phyloP scores from a whole-genome alignment of 1,284 basidiomycete genomes.

The Coniferiporia weirii region DNA sequence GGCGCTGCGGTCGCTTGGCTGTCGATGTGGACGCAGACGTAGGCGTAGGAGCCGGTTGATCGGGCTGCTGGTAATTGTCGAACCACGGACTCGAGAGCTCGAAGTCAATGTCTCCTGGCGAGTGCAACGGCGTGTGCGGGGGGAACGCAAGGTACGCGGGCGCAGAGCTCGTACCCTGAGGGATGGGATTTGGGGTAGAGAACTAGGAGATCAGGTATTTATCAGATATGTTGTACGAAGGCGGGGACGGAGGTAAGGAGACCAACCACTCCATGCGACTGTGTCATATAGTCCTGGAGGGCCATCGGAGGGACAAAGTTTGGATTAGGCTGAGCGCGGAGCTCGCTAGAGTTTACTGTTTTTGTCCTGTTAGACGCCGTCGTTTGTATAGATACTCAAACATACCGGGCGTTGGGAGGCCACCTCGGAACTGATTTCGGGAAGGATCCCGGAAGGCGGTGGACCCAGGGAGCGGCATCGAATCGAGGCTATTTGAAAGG shows the following conservation, averaged over 20 bases:
- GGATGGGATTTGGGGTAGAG: constrained; percentile 20
- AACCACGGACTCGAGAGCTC: constrained; percentile 77
- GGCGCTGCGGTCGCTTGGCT: constrained; percentile 28
- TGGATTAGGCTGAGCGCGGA: constrained; percentile 52
- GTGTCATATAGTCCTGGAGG: constrained; percentile 39
- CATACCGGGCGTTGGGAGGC: constrained; percentile 70
- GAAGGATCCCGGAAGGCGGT: constrained; percentile 17
- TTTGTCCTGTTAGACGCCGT: neutral
- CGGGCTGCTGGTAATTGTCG: constrained; percentile 36
- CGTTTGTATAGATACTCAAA: constrained; percentile 6
- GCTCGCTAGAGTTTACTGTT: constrained; percentile 59
- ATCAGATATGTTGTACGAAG: too few species aligned
- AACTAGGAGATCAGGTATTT: constrained; percentile 17
- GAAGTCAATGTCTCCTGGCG: constrained; percentile 53
- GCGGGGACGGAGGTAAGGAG: neutral
- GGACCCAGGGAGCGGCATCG: constrained; percentile 17
- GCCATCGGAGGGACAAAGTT: constrained; percentile 64
- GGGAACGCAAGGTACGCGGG: constrained; percentile 61
- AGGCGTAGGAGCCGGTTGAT: neutral
- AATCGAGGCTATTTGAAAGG: constrained; percentile 35
- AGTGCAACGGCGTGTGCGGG: constrained; percentile 33
- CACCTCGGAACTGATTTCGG: constrained; percentile 38
- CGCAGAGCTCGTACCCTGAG: constrained; percentile 47
- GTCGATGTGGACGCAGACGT: constrained; percentile 25
- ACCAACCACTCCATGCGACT: constrained; percentile 23